Evolutionary conservation across 352 stramenopile species (phyloP).

Genomic region (Globisporangium irregulare): DNA sequence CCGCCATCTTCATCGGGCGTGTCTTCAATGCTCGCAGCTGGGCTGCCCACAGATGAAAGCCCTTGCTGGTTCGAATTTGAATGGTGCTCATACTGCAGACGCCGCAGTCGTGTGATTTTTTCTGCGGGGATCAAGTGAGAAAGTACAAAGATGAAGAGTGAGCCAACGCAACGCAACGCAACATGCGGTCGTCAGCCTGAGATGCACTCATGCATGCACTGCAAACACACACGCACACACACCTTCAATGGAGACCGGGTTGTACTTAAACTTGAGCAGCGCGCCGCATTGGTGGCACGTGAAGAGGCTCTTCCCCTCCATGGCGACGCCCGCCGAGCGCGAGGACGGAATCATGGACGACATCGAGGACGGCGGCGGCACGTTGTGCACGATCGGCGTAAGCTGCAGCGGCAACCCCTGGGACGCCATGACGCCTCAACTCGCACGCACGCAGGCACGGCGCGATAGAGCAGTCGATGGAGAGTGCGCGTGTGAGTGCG

Average conservation of each 20-base stretch:
- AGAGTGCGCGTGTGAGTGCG: not conserved
- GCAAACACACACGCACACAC: not conserved
- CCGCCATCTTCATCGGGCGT: constrained; percentile 23
- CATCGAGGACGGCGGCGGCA: constrained; percentile 11
- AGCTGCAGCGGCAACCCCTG: constrained; percentile 16
- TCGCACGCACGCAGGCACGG: no score
- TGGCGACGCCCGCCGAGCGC: constrained; percentile 29
- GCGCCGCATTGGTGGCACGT: constrained; percentile 70
- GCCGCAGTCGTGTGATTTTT: constrained; percentile 51
- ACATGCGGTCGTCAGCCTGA: no score
- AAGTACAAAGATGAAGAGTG: not conserved
- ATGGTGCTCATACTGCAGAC: constrained; percentile 37
- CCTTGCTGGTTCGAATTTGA: not conserved
- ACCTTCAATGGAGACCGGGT: constrained; percentile 58
- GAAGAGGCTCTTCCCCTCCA: constrained; percentile 78
- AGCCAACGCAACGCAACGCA: not conserved
- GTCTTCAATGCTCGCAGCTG: constrained; percentile 19
- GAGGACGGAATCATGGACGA: constrained; percentile 16
- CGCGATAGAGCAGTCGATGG: no score
- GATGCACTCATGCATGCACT: not conserved
- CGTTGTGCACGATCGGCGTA: constrained; percentile 20
- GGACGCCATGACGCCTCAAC: constrained; percentile 14
- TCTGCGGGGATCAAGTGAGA: constrained; percentile 17
- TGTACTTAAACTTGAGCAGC: constrained; percentile 70
- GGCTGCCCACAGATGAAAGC: constrained; percentile 18